A percentile compares a stretch with the other conserved stretches of the same genome.
Evolutionary conservation across 306 rosid species (phyloP).

Genomic region (Sesbania bispinosa): DNA sequence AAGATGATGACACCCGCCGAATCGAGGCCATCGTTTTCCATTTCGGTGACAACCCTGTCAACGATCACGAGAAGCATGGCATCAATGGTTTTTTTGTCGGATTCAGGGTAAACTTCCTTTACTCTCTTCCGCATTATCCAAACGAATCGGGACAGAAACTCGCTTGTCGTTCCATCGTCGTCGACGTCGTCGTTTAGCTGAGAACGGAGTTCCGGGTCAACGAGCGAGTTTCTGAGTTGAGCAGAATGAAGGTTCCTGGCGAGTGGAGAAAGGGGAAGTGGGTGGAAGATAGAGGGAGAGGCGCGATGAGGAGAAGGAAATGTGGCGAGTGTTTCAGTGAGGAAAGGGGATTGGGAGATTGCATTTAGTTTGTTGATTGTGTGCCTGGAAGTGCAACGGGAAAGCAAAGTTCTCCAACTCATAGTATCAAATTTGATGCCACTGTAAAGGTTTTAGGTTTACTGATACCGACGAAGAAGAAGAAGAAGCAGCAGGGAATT

Average conservation of each 20-base stretch:
- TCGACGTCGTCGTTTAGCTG: conserved; percentile 25
- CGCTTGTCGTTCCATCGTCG: conserved; percentile 50
- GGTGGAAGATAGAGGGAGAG: not conserved
- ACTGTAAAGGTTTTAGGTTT: conserved; percentile 33
- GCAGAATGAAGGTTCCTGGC: conserved; percentile 35
- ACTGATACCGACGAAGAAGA: not conserved
- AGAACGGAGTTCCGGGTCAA: not conserved
- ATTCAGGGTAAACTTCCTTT: conserved; percentile 39
- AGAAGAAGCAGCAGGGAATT: too few relatives aligned
- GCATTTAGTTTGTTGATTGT: conserved; percentile 37
- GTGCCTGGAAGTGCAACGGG: conserved; percentile 15
- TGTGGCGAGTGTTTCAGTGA: not conserved
- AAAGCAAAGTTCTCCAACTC: conserved; percentile 47
- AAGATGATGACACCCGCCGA: not conserved
- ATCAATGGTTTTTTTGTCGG: conserved; percentile 56
- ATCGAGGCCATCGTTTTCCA: conserved; percentile 54
- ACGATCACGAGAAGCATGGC: conserved; percentile 66
- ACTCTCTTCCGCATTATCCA: conserved; percentile 72
- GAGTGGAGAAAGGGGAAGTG: conserved; percentile 1
- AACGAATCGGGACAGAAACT: conserved; percentile 74
- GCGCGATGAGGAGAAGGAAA: conserved; percentile 20
- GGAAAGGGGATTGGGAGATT: not conserved
- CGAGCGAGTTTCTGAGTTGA: conserved; percentile 17
- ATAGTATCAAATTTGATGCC: conserved; percentile 18
- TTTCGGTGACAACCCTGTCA: conserved; percentile 52